phyloP scores from a whole-genome alignment of 2,329 filamentous ascomycete genomes.

The Paracorniculantispora psalliotae region DNA sequence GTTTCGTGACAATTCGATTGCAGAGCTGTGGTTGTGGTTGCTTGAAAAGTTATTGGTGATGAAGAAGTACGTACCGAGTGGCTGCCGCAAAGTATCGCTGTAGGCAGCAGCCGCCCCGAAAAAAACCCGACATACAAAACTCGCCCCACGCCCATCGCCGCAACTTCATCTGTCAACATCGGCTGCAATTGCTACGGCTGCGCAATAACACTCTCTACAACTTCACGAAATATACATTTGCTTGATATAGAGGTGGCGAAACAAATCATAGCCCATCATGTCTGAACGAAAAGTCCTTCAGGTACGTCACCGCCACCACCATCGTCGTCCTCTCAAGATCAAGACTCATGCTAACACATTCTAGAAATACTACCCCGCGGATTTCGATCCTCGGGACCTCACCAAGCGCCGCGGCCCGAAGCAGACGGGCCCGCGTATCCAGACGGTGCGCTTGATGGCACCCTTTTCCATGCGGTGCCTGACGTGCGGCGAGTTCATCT shows the following conservation, averaged over 20 bases:
- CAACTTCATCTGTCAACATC: conserved; percentile 1
- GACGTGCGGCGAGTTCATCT: conserved; percentile 69
- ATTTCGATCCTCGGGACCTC: conserved; percentile 87
- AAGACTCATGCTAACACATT: background rate
- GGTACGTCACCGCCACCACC: conserved; percentile 17
- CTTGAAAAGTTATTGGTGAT: too few species aligned
- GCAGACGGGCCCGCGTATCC: conserved; percentile 69
- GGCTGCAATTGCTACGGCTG: background rate
- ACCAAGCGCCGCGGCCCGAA: conserved; percentile 65
- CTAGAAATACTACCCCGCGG: conserved; percentile 60
- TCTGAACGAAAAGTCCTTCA: conserved; percentile 78
- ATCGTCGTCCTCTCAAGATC: background rate
- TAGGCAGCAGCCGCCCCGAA: conserved; percentile 3
- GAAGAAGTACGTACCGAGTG: too few species aligned
- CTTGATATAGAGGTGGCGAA: background rate
- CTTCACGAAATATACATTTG: background rate
- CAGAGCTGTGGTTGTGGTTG: background rate
- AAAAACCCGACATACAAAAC: background rate
- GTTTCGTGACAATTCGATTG: background rate
- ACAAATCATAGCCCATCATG: conserved; percentile 46
- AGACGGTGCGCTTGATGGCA: conserved; percentile 81
- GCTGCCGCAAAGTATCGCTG: background rate
- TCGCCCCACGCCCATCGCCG: conserved; percentile 6
- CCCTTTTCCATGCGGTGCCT: conserved; percentile 40
- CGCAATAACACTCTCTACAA: background rate